Evolutionary conservation across 225 moss, liverwort and hornwort genomes (phyloP).

Genomic region (Straminergon stramineum): DNA sequence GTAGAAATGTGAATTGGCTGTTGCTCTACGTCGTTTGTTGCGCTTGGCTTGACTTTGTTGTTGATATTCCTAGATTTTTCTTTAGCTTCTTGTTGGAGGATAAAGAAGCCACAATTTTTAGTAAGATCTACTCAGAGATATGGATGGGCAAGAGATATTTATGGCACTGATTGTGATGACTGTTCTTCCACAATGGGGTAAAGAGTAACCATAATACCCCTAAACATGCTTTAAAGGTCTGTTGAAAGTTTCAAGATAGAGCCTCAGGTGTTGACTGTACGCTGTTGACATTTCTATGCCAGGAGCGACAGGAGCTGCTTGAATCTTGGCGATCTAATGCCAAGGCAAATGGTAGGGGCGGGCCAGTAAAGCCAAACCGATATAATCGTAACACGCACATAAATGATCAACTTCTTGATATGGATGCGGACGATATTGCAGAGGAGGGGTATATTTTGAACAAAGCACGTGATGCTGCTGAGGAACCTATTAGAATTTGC

Average conservation of each 20-base stretch:
- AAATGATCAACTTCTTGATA: conserved; percentile 22
- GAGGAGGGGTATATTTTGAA: conserved; percentile 50
- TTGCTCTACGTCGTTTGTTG: not conserved
- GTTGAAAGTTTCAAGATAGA: not conserved
- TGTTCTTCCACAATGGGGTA: not conserved
- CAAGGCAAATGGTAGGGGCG: conserved; percentile 15
- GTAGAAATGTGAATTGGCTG: not conserved
- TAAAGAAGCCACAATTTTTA: not conserved
- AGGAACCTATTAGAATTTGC: conserved; percentile 53
- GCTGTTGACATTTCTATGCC: not conserved
- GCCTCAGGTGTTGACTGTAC: not conserved
- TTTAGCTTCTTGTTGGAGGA: not conserved
- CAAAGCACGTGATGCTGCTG: conserved; percentile 52
- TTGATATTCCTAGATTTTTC: not conserved
- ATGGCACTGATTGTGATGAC: not conserved
- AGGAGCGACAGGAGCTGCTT: conserved; percentile 87
- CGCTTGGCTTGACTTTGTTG: not conserved
- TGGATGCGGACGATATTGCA: conserved; percentile 47
- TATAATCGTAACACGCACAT: conserved; percentile 19
- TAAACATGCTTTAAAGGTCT: not conserved
- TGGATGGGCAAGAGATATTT: not conserved
- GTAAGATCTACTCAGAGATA: not conserved
- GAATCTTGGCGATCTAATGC: conserved; percentile 61
- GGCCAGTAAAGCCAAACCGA: conserved; percentile 14
- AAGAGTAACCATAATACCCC: not conserved